Conservation (phyloP, 345 rosid species). For the Physaria fendleri region DNA sequence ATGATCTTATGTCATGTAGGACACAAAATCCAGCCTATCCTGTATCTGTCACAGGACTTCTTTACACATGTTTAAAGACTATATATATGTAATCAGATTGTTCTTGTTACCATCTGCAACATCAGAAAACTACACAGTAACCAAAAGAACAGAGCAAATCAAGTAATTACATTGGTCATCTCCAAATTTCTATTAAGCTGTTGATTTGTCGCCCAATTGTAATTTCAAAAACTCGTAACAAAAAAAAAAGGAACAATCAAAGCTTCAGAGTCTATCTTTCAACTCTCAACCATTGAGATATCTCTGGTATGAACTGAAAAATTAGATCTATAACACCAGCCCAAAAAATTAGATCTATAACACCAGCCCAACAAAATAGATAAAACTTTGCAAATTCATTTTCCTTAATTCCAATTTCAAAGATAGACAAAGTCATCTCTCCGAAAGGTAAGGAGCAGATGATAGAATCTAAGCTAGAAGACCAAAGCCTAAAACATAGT, state of each 20-base stretch:
- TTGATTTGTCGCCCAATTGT: not conserved
- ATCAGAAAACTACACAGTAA: not conserved
- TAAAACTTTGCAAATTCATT: not conserved
- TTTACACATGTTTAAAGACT: not conserved
- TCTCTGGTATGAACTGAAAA: not conserved
- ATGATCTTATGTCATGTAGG: slow-evolving; percentile 2
- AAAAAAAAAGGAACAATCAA: not conserved
- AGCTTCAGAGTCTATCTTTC: not conserved
- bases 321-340: not conserved
- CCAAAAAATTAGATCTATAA: not conserved
- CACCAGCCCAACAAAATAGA: not conserved
- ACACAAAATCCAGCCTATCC: not conserved
- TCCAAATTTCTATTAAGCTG: not conserved
- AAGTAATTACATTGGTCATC: not conserved
- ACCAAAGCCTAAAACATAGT: slow-evolving; percentile 20
- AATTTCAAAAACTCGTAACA: not conserved
- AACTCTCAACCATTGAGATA: not conserved
- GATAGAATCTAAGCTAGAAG: not conserved
- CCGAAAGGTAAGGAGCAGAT: not conserved
- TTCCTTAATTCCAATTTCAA: not conserved
- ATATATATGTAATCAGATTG: not conserved
- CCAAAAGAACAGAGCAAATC: not conserved
- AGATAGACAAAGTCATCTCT: not conserved
- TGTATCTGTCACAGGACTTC: not conserved
- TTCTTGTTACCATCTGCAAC: not conserved